Conservation (phyloP, 2,329 filamentous ascomycete genomes). For the Trichoderma polysporum region DNA sequence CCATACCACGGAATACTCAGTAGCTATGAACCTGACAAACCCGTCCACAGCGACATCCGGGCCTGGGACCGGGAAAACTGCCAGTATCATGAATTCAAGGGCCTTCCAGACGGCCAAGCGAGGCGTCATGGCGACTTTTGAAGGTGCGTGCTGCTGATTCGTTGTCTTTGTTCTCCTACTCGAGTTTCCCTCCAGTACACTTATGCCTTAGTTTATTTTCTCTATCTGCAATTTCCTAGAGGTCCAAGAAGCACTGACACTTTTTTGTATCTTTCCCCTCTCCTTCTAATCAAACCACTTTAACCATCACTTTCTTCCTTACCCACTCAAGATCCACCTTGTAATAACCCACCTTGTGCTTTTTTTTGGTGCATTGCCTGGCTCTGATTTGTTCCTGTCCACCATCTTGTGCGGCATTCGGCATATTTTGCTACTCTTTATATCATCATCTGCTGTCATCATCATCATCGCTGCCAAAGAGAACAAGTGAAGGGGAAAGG, state of each 20-base stretch:
- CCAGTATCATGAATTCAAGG: constrained; percentile 28
- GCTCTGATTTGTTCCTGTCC: neutral
- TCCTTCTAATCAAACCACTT: neutral
- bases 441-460: neutral
- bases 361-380: constrained; percentile 6
- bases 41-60: constrained; percentile 51
- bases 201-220: constrained; percentile 13
- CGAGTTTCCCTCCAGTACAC: neutral
- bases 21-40: constrained; percentile 51
- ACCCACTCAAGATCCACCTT: constrained; percentile 15
- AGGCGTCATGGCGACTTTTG: constrained; percentile 60
- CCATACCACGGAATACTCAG: neutral
- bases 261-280: neutral
- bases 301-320: neutral
- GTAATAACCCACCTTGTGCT: constrained; percentile 6
- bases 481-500: neutral
- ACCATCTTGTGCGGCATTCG: neutral
- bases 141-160: constrained; percentile 47
- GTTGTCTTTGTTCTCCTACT: neutral
- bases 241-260: neutral
- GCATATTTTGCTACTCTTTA: neutral
- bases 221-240: constrained; percentile 20
- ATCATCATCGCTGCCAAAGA: neutral
- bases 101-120: constrained; percentile 51
- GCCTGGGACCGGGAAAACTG: constrained; percentile 47